Evolutionary conservation across 2,329 filamentous ascomycete species (phyloP).

Genomic region (Hypoxylon sp.): DNA sequence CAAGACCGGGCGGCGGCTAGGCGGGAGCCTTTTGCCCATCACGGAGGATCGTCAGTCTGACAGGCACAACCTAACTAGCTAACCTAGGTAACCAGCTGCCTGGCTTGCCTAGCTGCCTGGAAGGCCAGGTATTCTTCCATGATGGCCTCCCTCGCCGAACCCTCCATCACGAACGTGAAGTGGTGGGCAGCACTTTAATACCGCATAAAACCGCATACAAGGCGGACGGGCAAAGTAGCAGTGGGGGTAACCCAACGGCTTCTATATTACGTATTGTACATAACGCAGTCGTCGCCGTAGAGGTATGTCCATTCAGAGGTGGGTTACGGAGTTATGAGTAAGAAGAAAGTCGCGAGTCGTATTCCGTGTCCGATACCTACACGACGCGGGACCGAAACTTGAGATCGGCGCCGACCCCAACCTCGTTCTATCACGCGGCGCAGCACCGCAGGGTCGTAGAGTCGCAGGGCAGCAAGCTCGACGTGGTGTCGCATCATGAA

Average conservation of each 20-base stretch:
- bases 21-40: constrained; percentile 26
- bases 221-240: constrained; percentile 11
- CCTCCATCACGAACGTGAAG: constrained; percentile 23
- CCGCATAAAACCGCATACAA: constrained; percentile 16
- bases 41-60: constrained; percentile 25
- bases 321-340: constrained; percentile 19
- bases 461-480: too few relatives aligned
- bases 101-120: too few relatives aligned
- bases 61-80: constrained; percentile 28
- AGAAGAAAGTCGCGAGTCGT: constrained; percentile 27
- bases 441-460: constrained; percentile 2
- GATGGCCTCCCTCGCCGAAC: constrained; percentile 24
- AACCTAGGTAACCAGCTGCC: too few relatives aligned
- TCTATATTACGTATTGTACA: constrained; percentile 8
- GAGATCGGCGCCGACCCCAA: constrained; percentile 36
- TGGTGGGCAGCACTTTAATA: constrained; percentile 37
- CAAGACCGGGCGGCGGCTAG: constrained; percentile 23
- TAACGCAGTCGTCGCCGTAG: too few relatives aligned
- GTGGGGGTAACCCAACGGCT: constrained; percentile 28
- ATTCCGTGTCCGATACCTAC: constrained; percentile 21
- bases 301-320: too few relatives aligned
- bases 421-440: constrained; percentile 24
- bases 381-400: constrained; percentile 10
- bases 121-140: too few relatives aligned
- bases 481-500: constrained; percentile 24